Base-by-base conservation (phyloP, 176 grass and related monocot genomes). In the Stipa capillata region DNA sequence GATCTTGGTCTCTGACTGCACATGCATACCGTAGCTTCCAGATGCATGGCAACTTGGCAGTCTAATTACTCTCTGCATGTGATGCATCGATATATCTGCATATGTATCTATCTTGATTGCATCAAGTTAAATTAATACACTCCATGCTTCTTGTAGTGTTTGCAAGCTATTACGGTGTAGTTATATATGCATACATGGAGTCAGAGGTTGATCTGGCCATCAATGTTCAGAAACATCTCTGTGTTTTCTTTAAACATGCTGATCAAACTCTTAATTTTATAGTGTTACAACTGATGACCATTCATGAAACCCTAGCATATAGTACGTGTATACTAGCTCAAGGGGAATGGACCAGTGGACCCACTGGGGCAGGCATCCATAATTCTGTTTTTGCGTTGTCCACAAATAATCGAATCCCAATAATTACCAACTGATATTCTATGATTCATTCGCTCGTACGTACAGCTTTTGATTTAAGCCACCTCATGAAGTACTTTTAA, bases 41-140 rank as follows among this genome's bases (percentile, higher is more conserved):
- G 43, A 33, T 65, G 3, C 36, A 32, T 8, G 36, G 33, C 20
- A 62, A 23, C 3, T 60, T 28, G 68, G 32, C 25, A 21, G 8
- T 15, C 14, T 16, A 8, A 18, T 33, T 20, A 34, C 17, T 7
- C 58, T 21, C n/a, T 34, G 28, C 17, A 48, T 63, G 74, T 49
- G 74, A 63, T 49, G 74, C 74, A 24, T 78, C 37, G 42, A 65
- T n/a, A n/a, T n/a, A n/a, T 64, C 29, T 64, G 57, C 58, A 78
- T 57, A 7, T 11, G 49, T 18, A 42, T 33, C 28, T 18, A 1
- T 51, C 28, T 51, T 7, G 43, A 47, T 70, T 25, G 44, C 41
- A 10, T 33, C 56, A 34, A n/a, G 4, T 54, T 21, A 45, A 44
- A 31, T 3, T n/a, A 61, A n/a, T 62, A 3, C 16, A 29, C n/a